Conservation (phyloP, 1,139 yeast genomes). For the Pichia norvegensis region DNA sequence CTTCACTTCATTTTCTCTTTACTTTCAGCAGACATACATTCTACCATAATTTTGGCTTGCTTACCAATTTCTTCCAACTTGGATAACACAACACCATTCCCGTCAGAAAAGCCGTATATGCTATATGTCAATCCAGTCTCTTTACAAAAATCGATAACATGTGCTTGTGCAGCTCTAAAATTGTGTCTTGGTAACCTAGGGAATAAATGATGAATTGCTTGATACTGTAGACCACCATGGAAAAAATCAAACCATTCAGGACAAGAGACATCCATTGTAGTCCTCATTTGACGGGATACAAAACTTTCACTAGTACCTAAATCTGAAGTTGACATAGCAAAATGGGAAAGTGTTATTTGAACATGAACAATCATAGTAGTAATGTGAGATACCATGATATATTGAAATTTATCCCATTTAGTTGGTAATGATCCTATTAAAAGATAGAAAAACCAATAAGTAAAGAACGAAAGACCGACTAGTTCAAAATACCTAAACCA, state of each 20-base stretch:
- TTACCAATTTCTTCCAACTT: constrained; percentile 69
- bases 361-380: constrained; percentile 88
- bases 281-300: constrained; percentile 71
- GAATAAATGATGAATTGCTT: constrained; percentile 82
- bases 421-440: constrained; percentile 32
- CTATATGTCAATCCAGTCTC: constrained; percentile 75
- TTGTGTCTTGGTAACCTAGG: constrained; percentile 89
- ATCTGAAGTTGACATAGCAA: constrained; percentile 90
- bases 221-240: constrained; percentile 91
- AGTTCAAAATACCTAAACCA: constrained; percentile 79
- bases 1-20: background rate
- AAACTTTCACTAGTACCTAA: constrained; percentile 79
- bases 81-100: constrained; percentile 63
- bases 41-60: constrained; percentile 67
- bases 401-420: constrained; percentile 45
- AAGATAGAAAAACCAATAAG: constrained; percentile 71
- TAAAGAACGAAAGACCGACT: constrained; percentile 55
- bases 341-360: constrained; percentile 82
- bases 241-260: constrained; percentile 87
- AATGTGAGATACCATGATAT: constrained; percentile 65
- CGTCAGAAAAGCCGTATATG: constrained; percentile 75
- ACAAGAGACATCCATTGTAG: constrained; percentile 94
- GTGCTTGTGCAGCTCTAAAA: constrained; percentile 64
- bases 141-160: constrained; percentile 65
- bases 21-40: constrained; percentile 39